These are phyloP conservation scores for Pseudonitzschia delicatissima DNA, from an alignment of 108 stramenopile genomes.

Conservation along the genomic window DNA sequence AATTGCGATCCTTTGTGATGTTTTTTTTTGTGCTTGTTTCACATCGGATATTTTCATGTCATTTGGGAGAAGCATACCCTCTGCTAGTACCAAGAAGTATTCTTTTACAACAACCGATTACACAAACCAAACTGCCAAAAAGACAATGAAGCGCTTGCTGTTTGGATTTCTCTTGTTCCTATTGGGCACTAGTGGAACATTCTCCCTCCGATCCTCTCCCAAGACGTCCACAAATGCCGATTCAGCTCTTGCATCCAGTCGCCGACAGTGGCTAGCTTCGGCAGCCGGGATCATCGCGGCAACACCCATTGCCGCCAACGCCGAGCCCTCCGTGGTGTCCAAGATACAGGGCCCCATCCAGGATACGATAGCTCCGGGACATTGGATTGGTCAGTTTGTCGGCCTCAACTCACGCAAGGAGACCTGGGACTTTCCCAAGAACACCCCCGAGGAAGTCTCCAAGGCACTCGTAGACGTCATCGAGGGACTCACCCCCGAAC, in stretches of 20 bases:
- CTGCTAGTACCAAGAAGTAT: background rate
- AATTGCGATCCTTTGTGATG: no score
- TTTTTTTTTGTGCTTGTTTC: no score
- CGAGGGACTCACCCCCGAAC: constrained; percentile 10
- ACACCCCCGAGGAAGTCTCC: constrained; percentile 3
- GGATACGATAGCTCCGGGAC: constrained; percentile 26
- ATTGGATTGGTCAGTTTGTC: constrained; percentile 27
- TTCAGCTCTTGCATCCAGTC: no score
- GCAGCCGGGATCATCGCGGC: background rate
- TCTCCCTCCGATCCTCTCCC: no score
- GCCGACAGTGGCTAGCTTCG: background rate
- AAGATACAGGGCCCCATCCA: constrained; percentile 14
- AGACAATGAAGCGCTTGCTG: no score
- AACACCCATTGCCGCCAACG: background rate
- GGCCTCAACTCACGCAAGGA: constrained; percentile 6
- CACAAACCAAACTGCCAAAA: no score
- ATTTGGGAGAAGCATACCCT: no score
- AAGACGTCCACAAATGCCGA: no score
- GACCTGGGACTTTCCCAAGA: constrained; percentile 19
- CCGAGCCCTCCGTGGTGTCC: constrained; percentile 15
- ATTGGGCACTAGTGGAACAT: no score
- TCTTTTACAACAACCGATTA: background rate
- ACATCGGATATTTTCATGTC: no score
- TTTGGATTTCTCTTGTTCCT: no score
- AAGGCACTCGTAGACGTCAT: constrained; percentile 23